Base-by-base conservation (phyloP, 1,284 basidiomycete species). In the Malassezia restricta region DNA sequence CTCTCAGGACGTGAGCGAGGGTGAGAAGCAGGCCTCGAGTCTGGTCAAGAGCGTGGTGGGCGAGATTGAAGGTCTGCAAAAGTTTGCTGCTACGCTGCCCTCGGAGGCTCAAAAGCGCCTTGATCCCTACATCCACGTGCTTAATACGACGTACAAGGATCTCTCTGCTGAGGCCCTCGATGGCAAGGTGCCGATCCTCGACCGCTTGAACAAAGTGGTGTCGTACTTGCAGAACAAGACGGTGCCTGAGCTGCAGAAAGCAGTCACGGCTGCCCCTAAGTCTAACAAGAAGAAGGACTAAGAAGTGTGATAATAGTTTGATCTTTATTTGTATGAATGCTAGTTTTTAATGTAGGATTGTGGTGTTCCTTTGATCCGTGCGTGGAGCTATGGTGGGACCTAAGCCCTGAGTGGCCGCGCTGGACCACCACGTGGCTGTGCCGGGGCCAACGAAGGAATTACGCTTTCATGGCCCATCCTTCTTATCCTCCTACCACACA, bases 221-320 rank as follows among this genome's bases (percentile, higher is more conserved):
- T 50, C 49, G 44, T 71, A 64, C 51, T 62, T 71, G n/a, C 63
- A 64, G 28, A 57, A 65, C 49, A 57, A 66, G 50, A 65, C 62
- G 28, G 50, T 71, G 9, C 69, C 69, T 15, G 67, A 66, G 15
- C 53, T 71, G 33, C 66, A 71, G 56, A 68, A 71, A 55, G 55
- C 48, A 24, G 37, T 47, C 14, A 28, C 30, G 27, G 24, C 20
- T 20, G 35, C 20, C 6, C 27, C 38, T 12, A 47, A 47, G 44
- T 20, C 33, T n/a, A 35, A 3, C 39, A 40, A 40, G 17, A 40
- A 40, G 39, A 17, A 9, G 9, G 6, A 40, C n/a, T 40, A 40
- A 24, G 20, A 11, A 40, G 1, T 15, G 8, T 40, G 11, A 35
- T 35, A 35, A 11, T 35, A 15, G 33, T 24, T 24, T 24, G 20